Evolutionary conservation across 495 filamentous ascomycete species (phyloP).

Genomic region (Podospora comata): DNA sequence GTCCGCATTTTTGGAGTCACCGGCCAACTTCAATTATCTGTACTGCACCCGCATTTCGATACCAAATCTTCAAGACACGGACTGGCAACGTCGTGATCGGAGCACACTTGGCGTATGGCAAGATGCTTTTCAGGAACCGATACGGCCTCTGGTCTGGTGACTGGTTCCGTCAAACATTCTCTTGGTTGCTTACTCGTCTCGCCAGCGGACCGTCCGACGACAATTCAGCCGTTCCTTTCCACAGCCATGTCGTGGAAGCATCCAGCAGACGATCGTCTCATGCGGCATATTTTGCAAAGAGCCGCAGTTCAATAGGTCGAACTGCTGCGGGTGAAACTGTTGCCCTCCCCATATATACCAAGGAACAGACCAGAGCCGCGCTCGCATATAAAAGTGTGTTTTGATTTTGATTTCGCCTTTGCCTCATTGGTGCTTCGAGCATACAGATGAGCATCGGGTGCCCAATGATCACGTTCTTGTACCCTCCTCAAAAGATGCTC

Average conservation of each 20-base stretch:
- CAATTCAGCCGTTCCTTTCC: constrained; percentile 9
- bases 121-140: not conserved
- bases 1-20: constrained; percentile 29
- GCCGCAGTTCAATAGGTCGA: constrained; percentile 9
- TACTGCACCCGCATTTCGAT: not conserved
- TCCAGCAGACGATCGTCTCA: constrained; percentile 18
- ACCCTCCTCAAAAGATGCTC: constrained; percentile 30
- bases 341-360: not conserved
- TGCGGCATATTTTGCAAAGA: constrained; percentile 19
- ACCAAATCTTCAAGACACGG: constrained; percentile 1
- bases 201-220: constrained; percentile 1
- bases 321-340: constrained; percentile 9
- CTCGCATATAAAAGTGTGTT: constrained; percentile 18
- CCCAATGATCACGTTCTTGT: constrained; percentile 31
- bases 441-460: constrained; percentile 8
- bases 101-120: not conserved
- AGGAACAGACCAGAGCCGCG: constrained; percentile 11
- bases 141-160: not conserved
- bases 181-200: constrained; percentile 1
- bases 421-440: constrained; percentile 26
- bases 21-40: constrained; percentile 7
- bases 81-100: constrained; percentile 6
- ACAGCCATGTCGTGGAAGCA: constrained; percentile 15
- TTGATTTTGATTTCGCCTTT: constrained; percentile 23
- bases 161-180: not conserved